Conservation (phyloP, 306 rosid genomes). For the Dalbergia cochinchinensis region DNA sequence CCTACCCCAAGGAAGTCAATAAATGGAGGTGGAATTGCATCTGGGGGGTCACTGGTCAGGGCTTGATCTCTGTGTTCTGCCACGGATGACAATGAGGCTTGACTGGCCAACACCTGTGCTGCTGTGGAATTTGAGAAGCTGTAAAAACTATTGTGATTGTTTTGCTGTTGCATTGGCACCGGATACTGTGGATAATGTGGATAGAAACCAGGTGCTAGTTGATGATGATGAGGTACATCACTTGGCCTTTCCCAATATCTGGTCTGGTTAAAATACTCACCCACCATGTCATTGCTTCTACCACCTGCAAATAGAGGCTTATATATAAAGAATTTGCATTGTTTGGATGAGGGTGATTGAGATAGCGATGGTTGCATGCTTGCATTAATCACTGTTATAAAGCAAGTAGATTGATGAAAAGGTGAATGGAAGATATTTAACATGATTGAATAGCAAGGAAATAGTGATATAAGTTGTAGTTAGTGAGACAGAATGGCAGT, state of each 20-base stretch:
- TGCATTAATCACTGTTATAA: constrained; percentile 3
- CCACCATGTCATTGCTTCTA: constrained; percentile 55
- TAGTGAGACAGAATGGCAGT: too few species aligned
- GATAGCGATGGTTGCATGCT: neutral
- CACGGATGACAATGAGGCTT: constrained; percentile 58
- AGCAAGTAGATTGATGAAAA: neutral
- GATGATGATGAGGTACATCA: constrained; percentile 31
- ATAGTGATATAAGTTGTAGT: neutral
- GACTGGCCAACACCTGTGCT: constrained; percentile 51
- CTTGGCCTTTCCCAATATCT: constrained; percentile 53
- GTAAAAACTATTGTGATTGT: constrained; percentile 41
- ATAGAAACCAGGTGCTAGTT: constrained; percentile 34
- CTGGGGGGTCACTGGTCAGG: constrained; percentile 40
- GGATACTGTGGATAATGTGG: constrained; percentile 40
- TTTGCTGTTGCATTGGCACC: constrained; percentile 56
- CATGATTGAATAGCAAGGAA: neutral
- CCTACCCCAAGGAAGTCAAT: constrained; percentile 99
- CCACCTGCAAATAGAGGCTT: constrained; percentile 46
- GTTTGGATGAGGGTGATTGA: neutral
- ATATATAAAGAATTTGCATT: neutral
- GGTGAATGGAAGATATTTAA: neutral
- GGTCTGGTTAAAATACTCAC: constrained; percentile 37
- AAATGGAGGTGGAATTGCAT: constrained; percentile 67
- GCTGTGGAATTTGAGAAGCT: constrained; percentile 53
- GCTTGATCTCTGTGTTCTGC: constrained; percentile 52